Conservation (phyloP, 225 moss, liverwort and hornwort genomes). For the Pseudoscleropodium purum region DNA sequence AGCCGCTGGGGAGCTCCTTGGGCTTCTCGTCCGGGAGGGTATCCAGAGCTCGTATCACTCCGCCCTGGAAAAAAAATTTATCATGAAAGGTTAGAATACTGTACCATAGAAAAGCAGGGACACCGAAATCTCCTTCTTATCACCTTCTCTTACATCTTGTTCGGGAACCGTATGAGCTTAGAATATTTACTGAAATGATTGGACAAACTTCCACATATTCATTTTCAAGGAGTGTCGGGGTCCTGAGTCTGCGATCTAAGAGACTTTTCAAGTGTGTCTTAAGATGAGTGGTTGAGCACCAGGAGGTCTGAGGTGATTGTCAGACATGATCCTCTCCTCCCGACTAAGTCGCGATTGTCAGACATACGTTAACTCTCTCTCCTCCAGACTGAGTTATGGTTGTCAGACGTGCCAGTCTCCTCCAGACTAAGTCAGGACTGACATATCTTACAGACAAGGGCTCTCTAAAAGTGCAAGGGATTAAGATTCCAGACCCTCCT, state of each 20-base stretch:
- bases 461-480: neutral
- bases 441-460: neutral
- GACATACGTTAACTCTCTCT: neutral
- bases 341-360: neutral
- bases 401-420: neutral
- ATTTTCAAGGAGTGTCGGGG: neutral
- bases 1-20: slow-evolving; percentile 7
- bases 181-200: neutral
- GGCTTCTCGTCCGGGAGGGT: slow-evolving; percentile 4
- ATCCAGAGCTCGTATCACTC: slow-evolving; percentile 4
- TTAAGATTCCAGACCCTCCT: neutral
- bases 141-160: neutral
- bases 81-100: neutral
- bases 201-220: neutral
- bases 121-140: neutral
- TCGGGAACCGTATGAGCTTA: neutral
- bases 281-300: neutral
- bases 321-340: neutral
- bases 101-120: neutral
- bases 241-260: neutral
- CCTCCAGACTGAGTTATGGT: neutral
- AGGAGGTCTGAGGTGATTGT: neutral
- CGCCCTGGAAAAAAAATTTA: neutral
- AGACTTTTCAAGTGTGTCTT: neutral
- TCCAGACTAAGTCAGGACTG: neutral